Evolutionary conservation across 1,139 yeast genomes (phyloP).

Genomic region (Arxiozyma heterogenica): DNA sequence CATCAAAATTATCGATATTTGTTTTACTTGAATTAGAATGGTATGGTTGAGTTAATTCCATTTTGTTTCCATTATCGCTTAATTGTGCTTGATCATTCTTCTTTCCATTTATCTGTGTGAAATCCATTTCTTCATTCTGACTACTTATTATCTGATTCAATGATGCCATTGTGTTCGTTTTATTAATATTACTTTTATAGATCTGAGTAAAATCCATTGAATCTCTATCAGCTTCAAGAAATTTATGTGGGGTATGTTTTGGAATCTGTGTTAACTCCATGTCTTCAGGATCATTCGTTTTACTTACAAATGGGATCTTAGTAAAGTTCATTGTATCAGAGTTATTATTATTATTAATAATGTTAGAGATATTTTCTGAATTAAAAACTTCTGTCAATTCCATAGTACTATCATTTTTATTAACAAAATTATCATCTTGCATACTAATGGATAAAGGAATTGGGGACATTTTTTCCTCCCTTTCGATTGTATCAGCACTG

Average conservation of each 20-base stretch:
- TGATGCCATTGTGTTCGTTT: background rate
- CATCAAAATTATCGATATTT: background rate
- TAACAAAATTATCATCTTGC: background rate
- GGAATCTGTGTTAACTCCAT: background rate
- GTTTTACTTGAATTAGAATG: background rate
- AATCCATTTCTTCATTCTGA: slow-evolving; percentile 3
- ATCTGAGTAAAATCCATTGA: background rate
- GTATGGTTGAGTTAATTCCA: slow-evolving; percentile 6
- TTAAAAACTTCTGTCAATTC: slow-evolving; percentile 13
- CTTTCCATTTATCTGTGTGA: slow-evolving; percentile 1
- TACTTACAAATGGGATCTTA: background rate
- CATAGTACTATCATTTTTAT: slow-evolving; percentile 14
- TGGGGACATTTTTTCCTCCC: slow-evolving; percentile 10
- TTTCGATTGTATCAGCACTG: slow-evolving; percentile 6
- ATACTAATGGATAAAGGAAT: slow-evolving; percentile 4
- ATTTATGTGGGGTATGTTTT: background rate
- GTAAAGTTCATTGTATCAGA: slow-evolving; percentile 1
- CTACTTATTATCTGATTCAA: background rate
- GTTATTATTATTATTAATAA: background rate
- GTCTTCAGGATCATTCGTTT: background rate
- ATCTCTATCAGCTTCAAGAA: background rate
- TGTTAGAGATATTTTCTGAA: background rate
- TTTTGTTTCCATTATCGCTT: background rate
- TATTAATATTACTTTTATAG: background rate
- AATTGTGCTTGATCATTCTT: background rate